phyloP scores from a whole-genome alignment of 2,329 filamentous ascomycete genomes.

The Xylaria sp. region DNA sequence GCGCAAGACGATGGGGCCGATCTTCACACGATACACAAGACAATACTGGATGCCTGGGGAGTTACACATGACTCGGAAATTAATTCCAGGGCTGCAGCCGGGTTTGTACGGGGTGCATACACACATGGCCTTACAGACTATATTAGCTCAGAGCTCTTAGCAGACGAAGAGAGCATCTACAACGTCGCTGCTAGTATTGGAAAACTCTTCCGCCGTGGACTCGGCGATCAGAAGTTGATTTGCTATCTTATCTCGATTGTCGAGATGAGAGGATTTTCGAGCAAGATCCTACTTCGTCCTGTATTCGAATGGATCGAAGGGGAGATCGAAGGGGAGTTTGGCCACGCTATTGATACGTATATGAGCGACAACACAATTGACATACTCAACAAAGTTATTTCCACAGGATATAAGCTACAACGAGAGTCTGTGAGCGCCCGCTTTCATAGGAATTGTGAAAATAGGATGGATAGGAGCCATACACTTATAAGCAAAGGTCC shows the following conservation, averaged over 20 bases:
- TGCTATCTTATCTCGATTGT: neutral
- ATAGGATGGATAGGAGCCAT: too few species aligned
- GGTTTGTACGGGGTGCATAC: neutral
- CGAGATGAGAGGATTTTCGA: neutral
- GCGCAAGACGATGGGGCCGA: neutral
- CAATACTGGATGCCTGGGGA: neutral
- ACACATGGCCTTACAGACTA: neutral
- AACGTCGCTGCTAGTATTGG: neutral
- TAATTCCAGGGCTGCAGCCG: neutral
- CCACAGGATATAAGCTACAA: neutral
- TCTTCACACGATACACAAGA: neutral
- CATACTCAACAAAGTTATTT: neutral
- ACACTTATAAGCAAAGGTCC: neutral
- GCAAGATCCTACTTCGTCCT: neutral
- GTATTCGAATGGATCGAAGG: too few species aligned
- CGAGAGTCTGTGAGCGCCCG: neutral
- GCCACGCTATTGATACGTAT: too few species aligned
- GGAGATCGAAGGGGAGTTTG: too few species aligned
- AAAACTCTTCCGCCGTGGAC: rapidly evolving
- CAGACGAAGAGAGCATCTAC: neutral
- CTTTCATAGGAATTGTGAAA: neutral
- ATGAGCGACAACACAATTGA: too few species aligned
- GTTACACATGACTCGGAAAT: neutral
- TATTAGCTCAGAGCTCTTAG: neutral
- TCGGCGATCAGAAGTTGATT: rapidly evolving